Evolutionary conservation across 2,329 filamentous ascomycete species (phyloP).

Genomic region (Coniochaeta hoffmannii): DNA sequence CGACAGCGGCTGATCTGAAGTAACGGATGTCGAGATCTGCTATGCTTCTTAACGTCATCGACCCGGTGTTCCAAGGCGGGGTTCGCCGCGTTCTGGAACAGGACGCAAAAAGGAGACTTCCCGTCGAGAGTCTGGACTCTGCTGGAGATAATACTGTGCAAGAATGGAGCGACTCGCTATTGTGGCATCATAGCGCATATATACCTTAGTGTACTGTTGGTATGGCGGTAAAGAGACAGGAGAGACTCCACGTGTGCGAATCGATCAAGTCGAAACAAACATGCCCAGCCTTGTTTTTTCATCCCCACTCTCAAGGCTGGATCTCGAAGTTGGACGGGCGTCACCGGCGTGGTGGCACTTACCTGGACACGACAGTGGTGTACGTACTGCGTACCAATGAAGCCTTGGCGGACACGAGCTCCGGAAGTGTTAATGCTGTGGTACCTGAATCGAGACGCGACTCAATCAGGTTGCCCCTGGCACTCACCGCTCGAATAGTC

Average conservation of each 20-base stretch:
- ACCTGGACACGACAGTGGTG: neutral
- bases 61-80: neutral
- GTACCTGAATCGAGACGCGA: neutral
- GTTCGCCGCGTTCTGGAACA: neutral
- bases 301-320: neutral
- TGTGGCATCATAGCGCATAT: neutral
- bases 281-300: neutral
- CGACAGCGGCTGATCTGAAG: neutral
- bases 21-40: neutral
- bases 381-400: too few species aligned
- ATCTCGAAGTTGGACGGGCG: too few species aligned
- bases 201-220: neutral
- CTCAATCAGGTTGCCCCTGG: too few species aligned
- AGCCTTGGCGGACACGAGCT: too few species aligned
- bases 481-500: neutral
- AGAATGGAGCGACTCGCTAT: neutral
- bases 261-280: neutral
- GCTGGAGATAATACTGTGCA: too few species aligned
- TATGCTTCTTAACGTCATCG: neutral
- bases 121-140: neutral
- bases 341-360: neutral
- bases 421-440: too few species aligned
- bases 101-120: neutral
- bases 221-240: neutral
- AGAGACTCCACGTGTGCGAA: neutral